Conservation (phyloP, 2,329 filamentous ascomycete genomes). For the Didymella pomorum region DNA sequence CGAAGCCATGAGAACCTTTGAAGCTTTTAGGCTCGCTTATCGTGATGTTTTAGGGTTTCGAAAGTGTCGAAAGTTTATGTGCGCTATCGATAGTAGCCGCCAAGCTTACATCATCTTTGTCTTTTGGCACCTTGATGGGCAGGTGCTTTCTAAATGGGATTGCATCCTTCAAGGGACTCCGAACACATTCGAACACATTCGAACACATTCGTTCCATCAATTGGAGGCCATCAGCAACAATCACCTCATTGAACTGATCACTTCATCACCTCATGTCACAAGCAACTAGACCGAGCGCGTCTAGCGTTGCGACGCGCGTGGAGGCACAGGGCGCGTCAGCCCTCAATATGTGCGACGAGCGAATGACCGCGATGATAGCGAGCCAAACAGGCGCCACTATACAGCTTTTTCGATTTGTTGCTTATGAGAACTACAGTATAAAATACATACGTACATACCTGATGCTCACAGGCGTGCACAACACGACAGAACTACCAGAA, state of each 20-base stretch:
- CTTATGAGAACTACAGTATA: background rate
- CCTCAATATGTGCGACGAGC: background rate
- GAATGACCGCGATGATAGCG: background rate
- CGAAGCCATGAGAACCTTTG: background rate
- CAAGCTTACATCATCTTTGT: slow-evolving; percentile 4
- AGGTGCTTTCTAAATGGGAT: background rate
- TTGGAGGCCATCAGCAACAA: background rate
- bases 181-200: too few species aligned
- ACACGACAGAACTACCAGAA: background rate
- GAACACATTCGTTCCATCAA: background rate
- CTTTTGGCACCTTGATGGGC: background rate
- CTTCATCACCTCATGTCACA: background rate
- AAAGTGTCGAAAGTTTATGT: background rate
- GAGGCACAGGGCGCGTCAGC: background rate
- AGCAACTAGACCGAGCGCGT: slow-evolving; percentile 5
- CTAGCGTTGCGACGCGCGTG: slow-evolving; percentile 12
- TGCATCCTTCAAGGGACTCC: background rate
- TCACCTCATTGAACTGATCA: background rate
- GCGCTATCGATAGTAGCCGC: background rate
- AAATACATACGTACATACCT: background rate
- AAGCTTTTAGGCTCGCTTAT: background rate
- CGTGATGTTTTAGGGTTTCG: background rate
- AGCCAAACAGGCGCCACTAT: background rate
- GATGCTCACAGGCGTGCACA: background rate
- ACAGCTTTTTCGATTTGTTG: background rate